A percentile compares a stretch with the other conserved stretches of the same genome.
Evolutionary conservation across 495 filamentous ascomycete genomes (phyloP).

Genomic region (Penicillium cosmopolitanum): DNA sequence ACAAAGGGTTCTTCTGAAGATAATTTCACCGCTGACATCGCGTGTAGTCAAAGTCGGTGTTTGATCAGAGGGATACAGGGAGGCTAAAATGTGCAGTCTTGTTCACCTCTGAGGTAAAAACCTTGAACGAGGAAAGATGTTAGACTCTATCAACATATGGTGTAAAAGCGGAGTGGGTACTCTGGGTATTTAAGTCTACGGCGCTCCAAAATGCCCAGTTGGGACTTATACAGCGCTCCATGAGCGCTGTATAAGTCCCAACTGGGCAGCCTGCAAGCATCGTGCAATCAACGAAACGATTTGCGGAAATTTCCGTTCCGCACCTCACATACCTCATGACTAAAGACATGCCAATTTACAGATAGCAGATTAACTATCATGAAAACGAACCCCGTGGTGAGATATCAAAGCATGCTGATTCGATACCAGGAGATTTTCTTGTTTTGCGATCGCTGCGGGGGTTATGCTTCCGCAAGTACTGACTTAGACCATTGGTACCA

Average conservation of each 20-base stretch:
- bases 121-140: too few relatives aligned
- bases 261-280: too few relatives aligned
- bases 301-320: neutral
- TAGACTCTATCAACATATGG: too few relatives aligned
- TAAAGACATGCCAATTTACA: neutral
- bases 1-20: constrained; percentile 10
- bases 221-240: too few relatives aligned
- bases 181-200: too few relatives aligned
- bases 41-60: neutral
- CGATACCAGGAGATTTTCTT: neutral
- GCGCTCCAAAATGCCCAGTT: too few relatives aligned
- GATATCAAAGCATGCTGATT: neutral
- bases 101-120: too few relatives aligned
- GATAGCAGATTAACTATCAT: neutral
- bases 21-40: constrained; percentile 12
- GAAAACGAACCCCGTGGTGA: neutral
- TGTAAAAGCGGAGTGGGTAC: too few relatives aligned
- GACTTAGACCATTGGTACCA: neutral
- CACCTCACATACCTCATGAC: neutral
- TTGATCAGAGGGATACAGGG: neutral
- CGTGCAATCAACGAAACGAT: neutral
- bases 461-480: neutral
- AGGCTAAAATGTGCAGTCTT: neutral
- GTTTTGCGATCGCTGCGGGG: neutral
- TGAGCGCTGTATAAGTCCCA: too few relatives aligned